A percentile compares a stretch with the other conserved stretches of the same genome.
Conservation (phyloP, 2,329 filamentous ascomycete species). For the Plectosphaerella plurivora region DNA sequence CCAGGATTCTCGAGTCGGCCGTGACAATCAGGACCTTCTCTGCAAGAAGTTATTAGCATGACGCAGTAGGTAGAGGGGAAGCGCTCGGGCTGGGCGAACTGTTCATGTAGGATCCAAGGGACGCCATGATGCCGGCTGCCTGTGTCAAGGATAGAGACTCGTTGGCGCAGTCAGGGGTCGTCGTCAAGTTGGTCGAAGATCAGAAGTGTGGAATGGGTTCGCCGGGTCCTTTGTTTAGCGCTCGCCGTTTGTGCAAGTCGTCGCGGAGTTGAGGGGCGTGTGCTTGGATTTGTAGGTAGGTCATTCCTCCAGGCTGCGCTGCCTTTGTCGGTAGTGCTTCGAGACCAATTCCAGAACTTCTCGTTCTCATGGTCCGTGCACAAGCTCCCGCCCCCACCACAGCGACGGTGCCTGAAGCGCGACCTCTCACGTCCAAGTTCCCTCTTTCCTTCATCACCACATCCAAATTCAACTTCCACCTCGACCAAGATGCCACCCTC, state of each 20-base stretch:
- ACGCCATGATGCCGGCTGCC: constrained; percentile 29
- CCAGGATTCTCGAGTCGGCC: constrained; percentile 81
- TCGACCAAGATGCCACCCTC: not conserved
- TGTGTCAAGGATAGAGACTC: too few relatives aligned
- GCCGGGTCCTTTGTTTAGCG: too few relatives aligned
- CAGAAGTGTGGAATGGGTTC: too few relatives aligned
- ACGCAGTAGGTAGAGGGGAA: not conserved
- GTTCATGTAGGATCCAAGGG: constrained; percentile 39
- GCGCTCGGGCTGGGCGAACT: constrained; percentile 23
- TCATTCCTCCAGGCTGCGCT: too few relatives aligned
- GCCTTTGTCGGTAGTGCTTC: too few relatives aligned
- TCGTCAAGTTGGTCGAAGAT: too few relatives aligned
- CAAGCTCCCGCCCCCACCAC: not conserved
- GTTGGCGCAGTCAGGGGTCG: too few relatives aligned
- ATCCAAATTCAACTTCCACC: not conserved
- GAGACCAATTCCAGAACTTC: too few relatives aligned
- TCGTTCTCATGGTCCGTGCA: not conserved
- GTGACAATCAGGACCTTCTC: constrained; percentile 92
- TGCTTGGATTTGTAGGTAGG: too few relatives aligned
- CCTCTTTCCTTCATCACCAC: not conserved
- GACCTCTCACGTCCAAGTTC: not conserved
- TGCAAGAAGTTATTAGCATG: constrained; percentile 28
- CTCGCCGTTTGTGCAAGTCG: too few relatives aligned
- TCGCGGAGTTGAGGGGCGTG: too few relatives aligned
- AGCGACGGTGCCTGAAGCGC: not conserved